Percentiles rank a stretch among this genome's conserved stretches.
Evolutionary conservation across 2,329 filamentous ascomycete genomes (phyloP).

Genomic region (Penicillium glabrum): DNA sequence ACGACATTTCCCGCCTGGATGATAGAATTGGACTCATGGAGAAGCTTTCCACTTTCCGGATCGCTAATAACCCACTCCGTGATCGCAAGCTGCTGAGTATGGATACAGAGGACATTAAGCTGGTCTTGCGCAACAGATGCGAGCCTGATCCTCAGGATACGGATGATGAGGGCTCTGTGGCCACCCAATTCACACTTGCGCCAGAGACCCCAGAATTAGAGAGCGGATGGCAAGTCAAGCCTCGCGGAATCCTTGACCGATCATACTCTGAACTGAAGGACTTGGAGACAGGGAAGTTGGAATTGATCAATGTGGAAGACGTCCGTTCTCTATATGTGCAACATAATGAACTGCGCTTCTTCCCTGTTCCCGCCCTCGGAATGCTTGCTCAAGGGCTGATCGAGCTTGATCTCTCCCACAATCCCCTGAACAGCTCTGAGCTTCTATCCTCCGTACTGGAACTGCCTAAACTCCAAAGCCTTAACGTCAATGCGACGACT

Average conservation of each 20-base stretch:
- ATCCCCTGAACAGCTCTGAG: constrained; percentile 64
- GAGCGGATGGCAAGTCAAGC: constrained; percentile 38
- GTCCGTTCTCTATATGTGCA: constrained; percentile 66
- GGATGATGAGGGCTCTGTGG: constrained; percentile 42
- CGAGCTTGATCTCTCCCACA: constrained; percentile 72
- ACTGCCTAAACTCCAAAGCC: constrained; percentile 71
- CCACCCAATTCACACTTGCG: constrained; percentile 41
- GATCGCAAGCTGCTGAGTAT: constrained; percentile 85
- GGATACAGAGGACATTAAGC: constrained; percentile 77
- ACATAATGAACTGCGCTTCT: constrained; percentile 69
- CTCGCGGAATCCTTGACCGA: constrained; percentile 61
- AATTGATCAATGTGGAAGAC: constrained; percentile 47
- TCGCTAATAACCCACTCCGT: constrained; percentile 86
- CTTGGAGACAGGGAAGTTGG: constrained; percentile 51
- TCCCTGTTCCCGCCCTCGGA: constrained; percentile 67
- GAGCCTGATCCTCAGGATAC: constrained; percentile 51
- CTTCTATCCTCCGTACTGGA: constrained; percentile 68
- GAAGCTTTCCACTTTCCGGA: constrained; percentile 68
- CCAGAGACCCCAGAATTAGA: constrained; percentile 44
- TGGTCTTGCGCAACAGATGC: constrained; percentile 64
- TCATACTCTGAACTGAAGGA: constrained; percentile 64
- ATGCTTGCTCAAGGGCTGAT: constrained; percentile 71
- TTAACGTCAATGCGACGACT: constrained; percentile 73
- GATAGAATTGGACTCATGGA: constrained; percentile 79
- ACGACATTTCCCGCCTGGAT: constrained; percentile 75